Conservation (phyloP, 2,329 filamentous ascomycete genomes). For the Colletotrichum sp. region DNA sequence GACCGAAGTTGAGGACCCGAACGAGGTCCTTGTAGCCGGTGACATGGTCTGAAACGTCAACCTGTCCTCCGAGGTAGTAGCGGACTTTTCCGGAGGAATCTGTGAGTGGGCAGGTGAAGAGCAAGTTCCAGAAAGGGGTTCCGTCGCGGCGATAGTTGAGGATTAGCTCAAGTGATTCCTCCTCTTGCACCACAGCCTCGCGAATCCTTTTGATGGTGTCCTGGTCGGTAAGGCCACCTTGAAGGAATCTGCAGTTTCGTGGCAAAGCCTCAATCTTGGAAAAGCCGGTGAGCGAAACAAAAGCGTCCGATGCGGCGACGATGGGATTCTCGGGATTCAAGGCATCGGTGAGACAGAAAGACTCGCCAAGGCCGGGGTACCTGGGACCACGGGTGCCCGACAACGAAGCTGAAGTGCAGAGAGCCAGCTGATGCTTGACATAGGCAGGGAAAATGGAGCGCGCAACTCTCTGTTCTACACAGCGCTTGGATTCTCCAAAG, state of each 20-base stretch:
- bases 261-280: conserved; percentile 50
- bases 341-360: conserved; percentile 63
- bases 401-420: conserved; percentile 50
- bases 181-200: conserved; percentile 41
- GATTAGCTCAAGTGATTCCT: conserved; percentile 54
- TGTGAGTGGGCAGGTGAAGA: conserved; percentile 58
- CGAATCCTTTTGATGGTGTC: conserved; percentile 45
- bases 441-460: conserved; percentile 57
- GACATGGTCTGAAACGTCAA: conserved; percentile 62
- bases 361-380: conserved; percentile 62
- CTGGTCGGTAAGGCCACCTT: conserved; percentile 51
- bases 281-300: conserved; percentile 57
- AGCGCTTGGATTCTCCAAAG: conserved; percentile 46
- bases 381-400: conserved; percentile 37
- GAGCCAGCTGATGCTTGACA: conserved; percentile 55
- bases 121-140: conserved; percentile 61
- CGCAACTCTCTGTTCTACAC: conserved; percentile 49
- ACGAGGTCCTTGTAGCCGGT: conserved; percentile 56
- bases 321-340: conserved; percentile 55
- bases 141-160: conserved; percentile 58
- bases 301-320: conserved; percentile 54
- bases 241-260: conserved; percentile 55
- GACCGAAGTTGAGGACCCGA: conserved; percentile 48
- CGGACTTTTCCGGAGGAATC: conserved; percentile 51
- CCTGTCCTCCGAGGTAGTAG: conserved; percentile 61